phyloP scores from a whole-genome alignment of 805 yeast species.

The Ogataea wickerhamii region DNA sequence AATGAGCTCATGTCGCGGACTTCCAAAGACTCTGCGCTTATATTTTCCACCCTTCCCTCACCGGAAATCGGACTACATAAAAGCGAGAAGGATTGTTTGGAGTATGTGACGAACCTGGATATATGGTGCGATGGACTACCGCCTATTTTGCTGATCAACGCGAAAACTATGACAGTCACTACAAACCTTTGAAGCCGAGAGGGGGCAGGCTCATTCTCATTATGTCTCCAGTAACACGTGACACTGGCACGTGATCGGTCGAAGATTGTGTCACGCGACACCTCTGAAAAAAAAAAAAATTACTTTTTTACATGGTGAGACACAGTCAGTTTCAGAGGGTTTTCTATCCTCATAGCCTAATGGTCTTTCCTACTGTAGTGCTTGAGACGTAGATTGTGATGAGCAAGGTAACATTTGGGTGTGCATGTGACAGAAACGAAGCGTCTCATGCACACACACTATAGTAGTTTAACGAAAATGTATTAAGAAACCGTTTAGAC shows the following conservation, averaged over 20 bases:
- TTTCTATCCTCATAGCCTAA: background rate
- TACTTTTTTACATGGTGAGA: background rate
- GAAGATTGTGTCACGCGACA: no score
- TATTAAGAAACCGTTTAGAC: no score
- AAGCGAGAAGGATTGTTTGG: slow-evolving; percentile 62
- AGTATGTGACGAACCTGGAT: slow-evolving; percentile 72
- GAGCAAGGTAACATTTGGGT: no score
- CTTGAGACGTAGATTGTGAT: no score
- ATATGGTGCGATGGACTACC: slow-evolving; percentile 82
- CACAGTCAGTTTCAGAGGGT: background rate
- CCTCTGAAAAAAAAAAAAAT: no score
- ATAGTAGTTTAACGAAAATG: no score
- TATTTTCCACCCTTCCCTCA: slow-evolving; percentile 87
- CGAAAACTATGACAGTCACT: slow-evolving; percentile 94
- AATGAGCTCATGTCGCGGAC: slow-evolving; percentile 75
- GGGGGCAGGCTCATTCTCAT: no score
- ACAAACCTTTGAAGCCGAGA: slow-evolving; percentile 58
- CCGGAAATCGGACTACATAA: slow-evolving; percentile 82
- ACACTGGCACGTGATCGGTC: background rate
- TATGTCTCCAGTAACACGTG: background rate
- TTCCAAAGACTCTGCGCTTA: slow-evolving; percentile 63
- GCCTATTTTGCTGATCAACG: slow-evolving; percentile 76
- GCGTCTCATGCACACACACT: no score
- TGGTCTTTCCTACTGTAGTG: no score
- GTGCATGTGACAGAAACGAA: no score